Base-by-base conservation (phyloP, 805 yeast species). In the Spathaspora passalidarum region DNA sequence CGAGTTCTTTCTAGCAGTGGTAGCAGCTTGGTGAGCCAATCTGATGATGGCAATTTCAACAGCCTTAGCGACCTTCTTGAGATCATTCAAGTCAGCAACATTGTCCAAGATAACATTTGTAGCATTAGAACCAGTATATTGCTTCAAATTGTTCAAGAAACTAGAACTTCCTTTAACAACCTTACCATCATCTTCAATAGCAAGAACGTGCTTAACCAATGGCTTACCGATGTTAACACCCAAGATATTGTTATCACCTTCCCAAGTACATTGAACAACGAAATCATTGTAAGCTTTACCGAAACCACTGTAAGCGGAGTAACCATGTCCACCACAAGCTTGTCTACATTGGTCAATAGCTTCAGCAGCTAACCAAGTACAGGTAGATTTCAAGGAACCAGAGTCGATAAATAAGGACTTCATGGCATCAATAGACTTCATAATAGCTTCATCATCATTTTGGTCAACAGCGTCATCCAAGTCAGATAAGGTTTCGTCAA, bases 181-280 rank as follows among this genome's bases (percentile, higher is more conserved):
- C 57, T 73, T 71, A 43, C 78, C 79, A 46, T 68, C 62, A 43
- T 69, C 67, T 35, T 68, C 53, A 13, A 65, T 56, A 5, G 59
- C 55, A 41, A 68, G 57, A 20, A 75, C 72, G 48, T 72, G 68
- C 63, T 79, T 84, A 52, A 83, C 70, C 34, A 72, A 56, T 38
- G 74, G 65, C 49, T 69, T 63, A 56, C 77, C 76, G 44, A 65
- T 69, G 43, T 67, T 60, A 59, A 69, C 57, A 38, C 68, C 72
- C 55, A 72, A 63, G 37, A 72, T 76, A 52, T 65, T 72, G 62
- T 72, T 72, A 55, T 72, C 77, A 58, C 77, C 77, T 59, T 72
- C 77, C 77, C 77, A 72, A 23, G 77, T 72, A 59, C 75, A 69
- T 59, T 70, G 75, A 36, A 72, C 76, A 34, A 66, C 75, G 75